A percentile compares a stretch with the other conserved stretches of the same genome.
Evolutionary conservation across 805 yeast species (phyloP).

Genomic region (Sugiyamaella chiloensis): DNA sequence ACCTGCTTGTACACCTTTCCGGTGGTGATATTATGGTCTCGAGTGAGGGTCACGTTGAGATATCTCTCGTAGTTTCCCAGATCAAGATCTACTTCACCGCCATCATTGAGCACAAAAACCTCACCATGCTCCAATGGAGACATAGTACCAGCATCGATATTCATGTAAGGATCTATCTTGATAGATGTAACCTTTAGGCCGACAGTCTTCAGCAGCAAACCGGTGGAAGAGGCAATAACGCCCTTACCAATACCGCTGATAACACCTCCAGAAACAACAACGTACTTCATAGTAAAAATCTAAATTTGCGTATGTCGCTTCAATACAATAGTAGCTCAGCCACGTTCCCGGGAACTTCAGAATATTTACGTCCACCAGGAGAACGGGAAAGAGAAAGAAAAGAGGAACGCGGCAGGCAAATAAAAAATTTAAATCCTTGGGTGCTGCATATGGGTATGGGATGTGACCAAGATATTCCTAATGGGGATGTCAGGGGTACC

Average conservation of each 20-base stretch:
- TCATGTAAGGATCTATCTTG: constrained; percentile 98
- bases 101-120: constrained; percentile 95
- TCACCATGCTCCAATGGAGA: constrained; percentile 99
- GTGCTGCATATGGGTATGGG: no score
- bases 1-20: constrained; percentile 96
- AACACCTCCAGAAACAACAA: constrained; percentile 99
- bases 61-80: constrained; percentile 98
- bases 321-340: background rate
- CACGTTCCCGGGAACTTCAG: constrained; percentile 3
- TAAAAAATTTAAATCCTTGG: no score
- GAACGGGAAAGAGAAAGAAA: constrained; percentile 5
- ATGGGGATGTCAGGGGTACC: no score
- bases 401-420: background rate
- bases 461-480: no score
- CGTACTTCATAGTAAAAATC: constrained; percentile 79
- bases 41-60: constrained; percentile 86
- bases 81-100: constrained; percentile 98
- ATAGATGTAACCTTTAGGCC: constrained; percentile 96
- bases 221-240: constrained; percentile 94
- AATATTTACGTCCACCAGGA: background rate
- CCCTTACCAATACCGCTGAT: constrained; percentile 99
- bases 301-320: background rate
- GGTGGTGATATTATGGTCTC: constrained; percentile 95
- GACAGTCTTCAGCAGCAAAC: constrained; percentile 85
- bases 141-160: constrained; percentile 99